A percentile compares a stretch with the other conserved stretches of the same genome.
phyloP scores from a whole-genome alignment of 169 alveolate species.

The Plasmodium relictum region DNA sequence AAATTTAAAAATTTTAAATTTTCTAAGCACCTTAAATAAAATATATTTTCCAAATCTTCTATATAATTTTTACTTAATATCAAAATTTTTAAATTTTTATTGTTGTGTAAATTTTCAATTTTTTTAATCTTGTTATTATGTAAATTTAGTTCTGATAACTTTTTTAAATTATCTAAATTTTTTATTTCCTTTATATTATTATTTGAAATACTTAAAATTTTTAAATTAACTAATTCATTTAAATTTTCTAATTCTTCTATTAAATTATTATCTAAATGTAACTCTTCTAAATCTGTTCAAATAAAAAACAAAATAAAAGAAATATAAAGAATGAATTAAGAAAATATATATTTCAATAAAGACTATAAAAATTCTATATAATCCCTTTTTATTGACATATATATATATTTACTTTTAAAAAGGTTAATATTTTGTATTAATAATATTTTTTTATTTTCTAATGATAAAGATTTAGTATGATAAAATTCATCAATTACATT shows the following conservation, averaged over 20 bases:
- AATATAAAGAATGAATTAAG: not conserved
- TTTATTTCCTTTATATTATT: conserved; percentile 61
- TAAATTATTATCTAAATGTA: conserved; percentile 44
- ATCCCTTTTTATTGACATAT: not conserved
- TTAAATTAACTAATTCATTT: conserved; percentile 28
- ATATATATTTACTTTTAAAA: conserved; percentile 33
- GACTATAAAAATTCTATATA: too few species aligned
- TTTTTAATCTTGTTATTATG: conserved; percentile 47
- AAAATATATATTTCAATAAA: too few species aligned
- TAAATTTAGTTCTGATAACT: conserved; percentile 36
- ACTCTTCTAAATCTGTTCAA: conserved; percentile 44
- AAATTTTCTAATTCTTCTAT: conserved; percentile 66
- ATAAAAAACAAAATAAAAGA: not conserved
- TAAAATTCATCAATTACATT: conserved; percentile 34
- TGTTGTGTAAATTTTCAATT: conserved; percentile 59
- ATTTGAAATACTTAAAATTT: conserved; percentile 35
- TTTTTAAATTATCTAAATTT: conserved; percentile 28
- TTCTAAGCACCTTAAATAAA: conserved; percentile 23
- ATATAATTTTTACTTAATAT: conserved; percentile 62
- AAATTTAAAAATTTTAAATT: conserved; percentile 53
- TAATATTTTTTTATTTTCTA: conserved; percentile 50
- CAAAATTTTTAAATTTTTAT: conserved; percentile 47
- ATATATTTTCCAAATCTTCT: conserved; percentile 15
- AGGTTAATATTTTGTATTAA: conserved; percentile 59
- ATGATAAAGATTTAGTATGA: conserved; percentile 19